Evolutionary conservation across 2,329 filamentous ascomycete genomes (phyloP).

Genomic region (Coniochaeta prunicola): DNA sequence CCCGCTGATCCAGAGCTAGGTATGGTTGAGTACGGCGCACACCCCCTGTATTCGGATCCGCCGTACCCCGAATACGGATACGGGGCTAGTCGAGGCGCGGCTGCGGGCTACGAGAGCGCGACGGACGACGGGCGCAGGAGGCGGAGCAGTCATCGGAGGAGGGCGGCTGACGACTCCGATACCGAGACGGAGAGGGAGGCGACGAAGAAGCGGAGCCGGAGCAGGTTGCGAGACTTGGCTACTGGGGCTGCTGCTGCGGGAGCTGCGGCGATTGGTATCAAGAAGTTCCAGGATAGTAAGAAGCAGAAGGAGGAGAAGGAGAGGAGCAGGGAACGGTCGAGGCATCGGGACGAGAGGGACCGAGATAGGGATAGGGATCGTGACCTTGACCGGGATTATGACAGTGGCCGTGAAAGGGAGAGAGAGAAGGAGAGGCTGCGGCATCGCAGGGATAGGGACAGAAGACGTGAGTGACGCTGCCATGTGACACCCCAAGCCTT

Average conservation of each 20-base stretch:
- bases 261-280: slow-evolving; percentile 56
- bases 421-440: slow-evolving; percentile 14
- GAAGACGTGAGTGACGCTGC: slow-evolving; percentile 22
- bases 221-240: slow-evolving; percentile 46
- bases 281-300: slow-evolving; percentile 47
- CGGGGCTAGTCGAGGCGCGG: slow-evolving; percentile 6
- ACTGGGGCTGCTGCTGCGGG: slow-evolving; percentile 47
- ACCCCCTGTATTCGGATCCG: slow-evolving; percentile 40
- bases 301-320: slow-evolving; percentile 29
- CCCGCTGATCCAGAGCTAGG: slow-evolving; percentile 59
- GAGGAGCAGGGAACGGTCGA: slow-evolving; percentile 22
- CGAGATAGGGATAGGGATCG: slow-evolving; percentile 16
- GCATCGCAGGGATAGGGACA: slow-evolving; percentile 13
- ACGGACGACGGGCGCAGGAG: slow-evolving; percentile 31
- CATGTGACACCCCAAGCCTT: background rate
- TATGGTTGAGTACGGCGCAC: slow-evolving; percentile 59
- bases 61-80: slow-evolving; percentile 24
- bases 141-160: slow-evolving; percentile 28
- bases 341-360: slow-evolving; percentile 27
- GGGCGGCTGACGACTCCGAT: slow-evolving; percentile 13
- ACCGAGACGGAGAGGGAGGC: slow-evolving; percentile 14
- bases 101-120: slow-evolving; percentile 37
- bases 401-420: slow-evolving; percentile 12
- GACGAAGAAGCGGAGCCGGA: slow-evolving; percentile 44
- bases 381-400: slow-evolving; percentile 15